A percentile compares a stretch with the other conserved stretches of the same genome.
Conservation (phyloP, 139 green algal species). For the Nannochloris sp. region DNA sequence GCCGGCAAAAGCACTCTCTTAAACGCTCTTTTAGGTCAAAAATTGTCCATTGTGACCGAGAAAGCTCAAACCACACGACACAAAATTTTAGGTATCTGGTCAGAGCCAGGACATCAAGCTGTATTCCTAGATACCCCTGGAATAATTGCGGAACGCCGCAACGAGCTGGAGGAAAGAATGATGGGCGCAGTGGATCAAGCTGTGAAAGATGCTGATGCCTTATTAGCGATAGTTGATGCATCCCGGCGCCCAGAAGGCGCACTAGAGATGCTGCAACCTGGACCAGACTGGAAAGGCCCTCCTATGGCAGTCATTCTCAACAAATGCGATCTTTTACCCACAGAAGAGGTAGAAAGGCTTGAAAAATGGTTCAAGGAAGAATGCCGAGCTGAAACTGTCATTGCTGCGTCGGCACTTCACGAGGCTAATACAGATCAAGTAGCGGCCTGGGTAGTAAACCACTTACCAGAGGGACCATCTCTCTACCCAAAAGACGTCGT, state of each 20-base stretch:
- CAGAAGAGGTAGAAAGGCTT: conserved; percentile 34
- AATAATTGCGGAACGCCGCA: conserved; percentile 56
- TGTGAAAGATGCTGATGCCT: conserved; percentile 68
- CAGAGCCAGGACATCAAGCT: conserved; percentile 48
- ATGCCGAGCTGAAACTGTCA: conserved; percentile 16
- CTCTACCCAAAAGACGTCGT: conserved; percentile 80
- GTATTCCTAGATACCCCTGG: conserved; percentile 93
- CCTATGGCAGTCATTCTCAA: conserved; percentile 79
- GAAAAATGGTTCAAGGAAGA: conserved; percentile 36
- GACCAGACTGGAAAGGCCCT: conserved; percentile 43
- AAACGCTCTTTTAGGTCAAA: conserved; percentile 86
- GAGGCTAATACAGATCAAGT: conserved; percentile 38
- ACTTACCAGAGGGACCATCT: conserved; percentile 70
- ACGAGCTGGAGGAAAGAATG: conserved; percentile 88
- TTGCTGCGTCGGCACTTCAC: conserved; percentile 37
- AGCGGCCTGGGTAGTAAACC: conserved; percentile 53
- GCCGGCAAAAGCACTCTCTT: conserved; percentile 91
- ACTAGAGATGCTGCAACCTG: conserved; percentile 68
- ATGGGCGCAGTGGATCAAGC: conserved; percentile 73
- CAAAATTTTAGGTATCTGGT: conserved; percentile 79
- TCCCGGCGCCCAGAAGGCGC: conserved; percentile 31
- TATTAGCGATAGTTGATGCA: conserved; percentile 76
- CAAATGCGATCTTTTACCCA: conserved; percentile 62
- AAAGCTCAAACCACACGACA: conserved; percentile 95
- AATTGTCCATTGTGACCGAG: conserved; percentile 88